These are phyloP conservation scores for Apiospora aurea DNA, from an alignment of 2,329 filamentous ascomycete genomes.

Conservation along the genomic window DNA sequence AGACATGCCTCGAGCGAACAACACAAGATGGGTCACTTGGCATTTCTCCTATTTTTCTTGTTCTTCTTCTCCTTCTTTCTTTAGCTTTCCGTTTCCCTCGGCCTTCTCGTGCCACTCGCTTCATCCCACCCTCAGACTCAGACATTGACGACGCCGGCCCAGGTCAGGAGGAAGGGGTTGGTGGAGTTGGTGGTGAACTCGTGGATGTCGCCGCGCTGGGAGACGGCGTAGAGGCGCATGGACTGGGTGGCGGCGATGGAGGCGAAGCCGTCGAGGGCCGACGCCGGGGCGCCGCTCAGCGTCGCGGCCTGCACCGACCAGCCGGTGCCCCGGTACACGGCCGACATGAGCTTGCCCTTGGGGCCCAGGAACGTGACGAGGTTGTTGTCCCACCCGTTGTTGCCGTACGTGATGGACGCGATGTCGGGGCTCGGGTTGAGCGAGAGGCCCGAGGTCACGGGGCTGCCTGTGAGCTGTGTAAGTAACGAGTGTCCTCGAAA, in stretches of 20 bases:
- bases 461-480: conserved; percentile 19
- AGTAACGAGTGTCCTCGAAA: not conserved
- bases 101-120: not conserved
- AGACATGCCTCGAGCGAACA: not conserved
- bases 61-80: not conserved
- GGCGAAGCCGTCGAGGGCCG: conserved; percentile 18
- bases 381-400: conserved; percentile 30
- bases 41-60: not conserved
- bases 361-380: conserved; percentile 27
- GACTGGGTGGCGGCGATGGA: conserved; percentile 29
- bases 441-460: conserved; percentile 25
- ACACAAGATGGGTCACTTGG: not conserved
- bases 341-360: conserved; percentile 25
- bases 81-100: not conserved
- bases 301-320: conserved; percentile 26
- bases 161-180: conserved; percentile 27
- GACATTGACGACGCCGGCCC: conserved; percentile 15
- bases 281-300: conserved; percentile 23
- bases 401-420: conserved; percentile 28
- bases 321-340: conserved; percentile 24
- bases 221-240: conserved; percentile 26
- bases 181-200: conserved; percentile 27
- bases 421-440: conserved; percentile 28
- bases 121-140: not conserved
- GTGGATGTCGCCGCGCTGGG: conserved; percentile 26